Evolutionary conservation across 352 stramenopile genomes (phyloP), one percentile per base, ranked within the genome.

Genomic region (Phytophthora hybrid): DNA sequence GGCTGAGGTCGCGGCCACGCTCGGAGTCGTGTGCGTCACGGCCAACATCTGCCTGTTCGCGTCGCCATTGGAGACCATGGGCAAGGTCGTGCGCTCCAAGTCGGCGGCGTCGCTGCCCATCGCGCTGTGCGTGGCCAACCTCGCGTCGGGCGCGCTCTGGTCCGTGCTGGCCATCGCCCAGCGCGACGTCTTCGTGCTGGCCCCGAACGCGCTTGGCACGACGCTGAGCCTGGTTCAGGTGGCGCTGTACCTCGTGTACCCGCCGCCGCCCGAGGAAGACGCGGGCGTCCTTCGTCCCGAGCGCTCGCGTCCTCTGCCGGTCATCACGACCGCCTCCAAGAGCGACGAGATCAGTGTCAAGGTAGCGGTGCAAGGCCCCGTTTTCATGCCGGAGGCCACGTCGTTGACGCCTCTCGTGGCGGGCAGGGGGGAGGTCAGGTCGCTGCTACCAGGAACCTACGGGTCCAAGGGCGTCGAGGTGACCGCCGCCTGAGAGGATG

Each of bases 211-310:
- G 16, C 23, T 80, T 19, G 67, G 71, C 16, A 54, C 75, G 29
- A 52, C 76, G 32, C 55, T 87, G 37, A 70, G 74, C 34, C 37
- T 37, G 18, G n/a, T 80, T 11, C 78, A 85, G 54, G 71, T 79
- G 65, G 39, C 32, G 14, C 66, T 85, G 1, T 87, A 84, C 69
- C n/a, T 82, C 34, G 44, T 59, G 34, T 84, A 81, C 66, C 71
- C 71, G 47, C 53, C 74, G 31, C 51, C 31, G 9, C 16, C 26
- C 11, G 60, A 69, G 29, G 32, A 23, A 26, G 34, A 73, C 16
- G n/a, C 21, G 21, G 32, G 32, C 8, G 13, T 69, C 8, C 55
- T 74, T 19, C 64, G 32, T 1, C 26, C 55, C 10, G 47, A 63
- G 61, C 54, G 23, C 51, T 23, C 54, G 8, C 31, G 63, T 1